These are phyloP conservation scores for Yamadazyma oceani DNA, from an alignment of 1,139 yeast species.

Conservation along the genomic window DNA sequence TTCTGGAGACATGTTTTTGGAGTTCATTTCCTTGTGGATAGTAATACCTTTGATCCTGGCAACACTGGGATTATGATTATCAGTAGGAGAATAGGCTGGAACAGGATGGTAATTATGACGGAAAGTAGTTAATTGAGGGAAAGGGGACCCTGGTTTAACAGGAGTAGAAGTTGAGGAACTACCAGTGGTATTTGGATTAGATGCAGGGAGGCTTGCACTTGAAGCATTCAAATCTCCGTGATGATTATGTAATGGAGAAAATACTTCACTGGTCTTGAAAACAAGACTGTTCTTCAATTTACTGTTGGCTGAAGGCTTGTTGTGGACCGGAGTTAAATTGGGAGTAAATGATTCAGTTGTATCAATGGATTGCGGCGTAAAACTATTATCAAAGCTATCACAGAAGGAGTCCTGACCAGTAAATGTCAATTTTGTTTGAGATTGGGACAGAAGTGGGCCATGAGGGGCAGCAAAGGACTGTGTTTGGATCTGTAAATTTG, in stretches of 20 bases:
- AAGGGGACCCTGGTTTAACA: constrained; percentile 5
- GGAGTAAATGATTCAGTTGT: constrained; percentile 1
- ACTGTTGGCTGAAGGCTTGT: neutral
- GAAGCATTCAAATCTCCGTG: constrained; percentile 11
- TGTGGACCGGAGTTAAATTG: neutral
- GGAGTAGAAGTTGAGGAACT: constrained; percentile 11
- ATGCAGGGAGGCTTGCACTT: constrained; percentile 12
- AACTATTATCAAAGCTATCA: constrained; percentile 6
- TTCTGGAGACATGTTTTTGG: too few relatives aligned
- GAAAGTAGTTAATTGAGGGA: constrained; percentile 21
- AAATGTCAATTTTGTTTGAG: constrained; percentile 15
- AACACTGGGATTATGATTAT: neutral
- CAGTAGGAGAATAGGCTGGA: constrained; percentile 1
- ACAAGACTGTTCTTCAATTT: neutral
- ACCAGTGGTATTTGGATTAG: constrained; percentile 11
- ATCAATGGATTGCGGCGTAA: constrained; percentile 3
- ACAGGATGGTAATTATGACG: constrained; percentile 15
- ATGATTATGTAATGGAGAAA: constrained; percentile 3
- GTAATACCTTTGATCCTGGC: too few relatives aligned
- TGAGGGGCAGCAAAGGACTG: constrained; percentile 1
- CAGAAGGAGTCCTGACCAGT: constrained; percentile 9
- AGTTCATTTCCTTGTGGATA: too few relatives aligned
- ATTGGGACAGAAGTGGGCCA: constrained; percentile 6
- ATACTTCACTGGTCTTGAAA: neutral
- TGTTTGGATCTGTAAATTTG: constrained; percentile 2